phyloP scores from a whole-genome alignment of 2,329 filamentous ascomycete genomes.

The Shiraia bambusicola region DNA sequence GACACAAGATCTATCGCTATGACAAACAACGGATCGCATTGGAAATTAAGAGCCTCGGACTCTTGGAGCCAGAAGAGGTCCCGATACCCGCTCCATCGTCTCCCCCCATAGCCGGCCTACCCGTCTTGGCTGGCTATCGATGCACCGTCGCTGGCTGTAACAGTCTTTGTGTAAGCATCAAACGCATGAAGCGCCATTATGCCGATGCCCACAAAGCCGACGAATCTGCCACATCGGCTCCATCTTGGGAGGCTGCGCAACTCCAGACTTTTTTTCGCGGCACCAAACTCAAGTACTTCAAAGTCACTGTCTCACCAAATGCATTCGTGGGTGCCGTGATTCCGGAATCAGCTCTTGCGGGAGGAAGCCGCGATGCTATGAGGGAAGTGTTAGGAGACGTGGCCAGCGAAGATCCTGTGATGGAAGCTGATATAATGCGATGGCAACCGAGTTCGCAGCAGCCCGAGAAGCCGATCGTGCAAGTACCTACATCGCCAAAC shows the following conservation, averaged over 20 bases:
- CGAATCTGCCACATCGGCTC: too few relatives aligned
- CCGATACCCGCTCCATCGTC: constrained; percentile 19
- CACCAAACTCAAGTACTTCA: constrained; percentile 44
- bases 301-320: constrained; percentile 25
- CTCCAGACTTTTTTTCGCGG: constrained; percentile 46
- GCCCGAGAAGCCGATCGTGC: too few relatives aligned
- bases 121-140: constrained; percentile 32
- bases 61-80: constrained; percentile 38
- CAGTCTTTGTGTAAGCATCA: constrained; percentile 37
- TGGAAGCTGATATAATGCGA: too few relatives aligned
- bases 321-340: neutral
- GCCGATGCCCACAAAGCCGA: too few relatives aligned
- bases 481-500: neutral
- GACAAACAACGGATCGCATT: constrained; percentile 31
- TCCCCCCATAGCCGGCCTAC: constrained; percentile 30
- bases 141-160: constrained; percentile 30
- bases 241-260: too few relatives aligned
- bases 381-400: neutral
- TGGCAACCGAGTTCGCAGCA: too few relatives aligned
- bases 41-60: constrained; percentile 24
- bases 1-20: constrained; percentile 43
- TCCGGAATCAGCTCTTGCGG: neutral
- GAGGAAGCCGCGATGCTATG: too few relatives aligned
- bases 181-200: constrained; percentile 41
- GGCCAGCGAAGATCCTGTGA: neutral